Evolutionary conservation across 208 protist species (phyloP), one percentile per base, ranked within the genome.

Genomic region (Wallacemonas sp.): DNA sequence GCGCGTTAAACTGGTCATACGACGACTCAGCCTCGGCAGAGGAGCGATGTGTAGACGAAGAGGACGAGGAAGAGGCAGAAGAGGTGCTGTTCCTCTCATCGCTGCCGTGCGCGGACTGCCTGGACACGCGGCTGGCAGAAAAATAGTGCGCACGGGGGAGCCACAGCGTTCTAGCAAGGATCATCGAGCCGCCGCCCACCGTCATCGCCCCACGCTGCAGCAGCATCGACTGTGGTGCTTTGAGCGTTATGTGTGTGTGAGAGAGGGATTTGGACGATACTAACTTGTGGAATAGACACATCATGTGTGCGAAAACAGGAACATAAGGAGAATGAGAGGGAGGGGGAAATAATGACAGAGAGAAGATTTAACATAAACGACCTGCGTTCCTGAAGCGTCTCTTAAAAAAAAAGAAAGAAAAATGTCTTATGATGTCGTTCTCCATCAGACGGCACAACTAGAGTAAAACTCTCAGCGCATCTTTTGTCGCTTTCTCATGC

Each of bases 1-100:
- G 75, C 20, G 67, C n/a, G 2, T 63, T 46, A 31, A 86, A 86
- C 46, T 79, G 80, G 4, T 72, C 48, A 57, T 67, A 77, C 57
- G 52, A 14, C 31, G 52, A 59, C 29, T 29, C 52, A 20, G n/a
- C 31, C 14, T 59, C 18, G 4, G 52, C 14, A 4, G 31, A 12
- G 11, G 52, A 22, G 20, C 32, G 52, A 39, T 59, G 52, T 25
- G 52, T 23, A 8, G 52, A 55, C 0, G 63, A 68, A 5, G 63
- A 45, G 7, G 45, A 57, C 3, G 54, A 63, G 11, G 49, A 29
- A n/a, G 31, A 42, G 49, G n/a, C 1, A 25, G 5, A 7, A 50
- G 7, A 7, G 8, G 36, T 14, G 14, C 0, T 14, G 14, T 14
- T 41, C 36, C 14, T 41, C 10, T 41, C 36, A 41, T 41, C 36